Evolutionary conservation across 1,139 yeast genomes (phyloP).

Genomic region (Protomyces arabidopsidicola): DNA sequence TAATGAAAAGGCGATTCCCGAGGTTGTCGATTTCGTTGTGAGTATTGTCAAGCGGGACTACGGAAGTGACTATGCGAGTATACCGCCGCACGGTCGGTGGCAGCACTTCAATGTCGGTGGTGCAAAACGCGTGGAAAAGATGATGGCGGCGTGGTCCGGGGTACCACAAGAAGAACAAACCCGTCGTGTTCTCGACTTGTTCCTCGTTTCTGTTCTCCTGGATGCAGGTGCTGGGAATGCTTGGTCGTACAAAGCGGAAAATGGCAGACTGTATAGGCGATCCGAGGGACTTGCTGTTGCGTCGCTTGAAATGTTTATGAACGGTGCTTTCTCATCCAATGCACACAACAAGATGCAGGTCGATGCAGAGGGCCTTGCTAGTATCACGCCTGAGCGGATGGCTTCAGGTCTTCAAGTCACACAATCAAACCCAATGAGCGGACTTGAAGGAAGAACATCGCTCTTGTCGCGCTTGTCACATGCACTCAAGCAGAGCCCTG

Average conservation of each 20-base stretch:
- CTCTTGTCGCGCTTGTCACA: slow-evolving; percentile 48
- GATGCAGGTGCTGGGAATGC: slow-evolving; percentile 61
- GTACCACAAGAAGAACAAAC: slow-evolving; percentile 46
- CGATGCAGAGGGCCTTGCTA: slow-evolving; percentile 43
- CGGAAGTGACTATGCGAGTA: slow-evolving; percentile 41
- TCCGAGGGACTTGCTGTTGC: slow-evolving; percentile 62
- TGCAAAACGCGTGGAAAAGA: slow-evolving; percentile 43
- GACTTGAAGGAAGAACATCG: slow-evolving; percentile 50
- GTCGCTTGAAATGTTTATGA: slow-evolving; percentile 50
- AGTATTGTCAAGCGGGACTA: slow-evolving; percentile 43
- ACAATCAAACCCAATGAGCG: slow-evolving; percentile 48
- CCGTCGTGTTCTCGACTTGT: slow-evolving; percentile 50
- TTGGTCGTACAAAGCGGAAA: slow-evolving; percentile 46
- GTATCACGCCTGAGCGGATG: slow-evolving; percentile 37
- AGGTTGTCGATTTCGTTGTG: slow-evolving; percentile 17
- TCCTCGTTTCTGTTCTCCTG: slow-evolving; percentile 53
- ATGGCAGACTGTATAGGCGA: slow-evolving; percentile 41
- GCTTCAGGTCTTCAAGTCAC: slow-evolving; percentile 47
- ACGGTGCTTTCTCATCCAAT: slow-evolving; percentile 46
- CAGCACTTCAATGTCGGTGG: slow-evolving; percentile 55
- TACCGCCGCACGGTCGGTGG: slow-evolving; percentile 63
- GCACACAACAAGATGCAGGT: slow-evolving; percentile 42
- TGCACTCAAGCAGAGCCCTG: slow-evolving; percentile 42
- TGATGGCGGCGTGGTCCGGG: slow-evolving; percentile 38
- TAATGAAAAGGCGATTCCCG: slow-evolving; percentile 3